These are phyloP conservation scores for Heliosperma pusillum DNA, from an alignment of 148 eudicot species.

Conservation along the genomic window DNA sequence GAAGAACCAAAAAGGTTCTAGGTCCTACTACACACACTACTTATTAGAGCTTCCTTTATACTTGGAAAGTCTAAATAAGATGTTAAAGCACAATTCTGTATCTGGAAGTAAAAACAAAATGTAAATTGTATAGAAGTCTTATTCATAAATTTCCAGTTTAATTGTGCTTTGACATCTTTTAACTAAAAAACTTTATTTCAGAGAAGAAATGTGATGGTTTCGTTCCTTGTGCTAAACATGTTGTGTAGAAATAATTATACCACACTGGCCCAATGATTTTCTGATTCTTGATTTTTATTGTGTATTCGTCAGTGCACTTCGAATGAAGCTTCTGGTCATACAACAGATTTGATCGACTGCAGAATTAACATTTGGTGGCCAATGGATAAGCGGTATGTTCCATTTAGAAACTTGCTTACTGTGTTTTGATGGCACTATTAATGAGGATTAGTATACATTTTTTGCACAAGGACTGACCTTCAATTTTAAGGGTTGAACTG, in stretches of 20 bases:
- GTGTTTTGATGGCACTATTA: not conserved
- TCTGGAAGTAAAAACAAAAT: not conserved
- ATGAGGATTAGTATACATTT: constrained; percentile 9
- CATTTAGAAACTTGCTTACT: not conserved
- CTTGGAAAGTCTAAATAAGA: not conserved
- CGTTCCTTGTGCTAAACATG: not conserved
- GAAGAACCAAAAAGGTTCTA: not conserved
- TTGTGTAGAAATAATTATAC: not conserved
- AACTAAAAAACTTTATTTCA: not conserved
- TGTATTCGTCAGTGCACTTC: constrained; percentile 57
- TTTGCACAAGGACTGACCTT: not conserved
- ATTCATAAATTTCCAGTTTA: not conserved
- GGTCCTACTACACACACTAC: not conserved
- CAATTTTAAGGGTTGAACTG: not conserved
- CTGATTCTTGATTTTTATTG: constrained; percentile 11
- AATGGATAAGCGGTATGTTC: constrained; percentile 71
- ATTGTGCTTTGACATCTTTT: not conserved
- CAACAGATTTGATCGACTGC: constrained; percentile 71
- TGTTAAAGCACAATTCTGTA: not conserved
- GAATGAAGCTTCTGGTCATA: constrained; percentile 44
- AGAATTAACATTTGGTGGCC: constrained; percentile 98
- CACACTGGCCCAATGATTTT: constrained; percentile 1
- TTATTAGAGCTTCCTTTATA: not conserved
- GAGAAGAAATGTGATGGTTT: not conserved
- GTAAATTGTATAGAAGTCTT: not conserved